These are phyloP conservation scores for Acacia melanoxylon DNA, from an alignment of 306 rosid species.

Conservation along the genomic window DNA sequence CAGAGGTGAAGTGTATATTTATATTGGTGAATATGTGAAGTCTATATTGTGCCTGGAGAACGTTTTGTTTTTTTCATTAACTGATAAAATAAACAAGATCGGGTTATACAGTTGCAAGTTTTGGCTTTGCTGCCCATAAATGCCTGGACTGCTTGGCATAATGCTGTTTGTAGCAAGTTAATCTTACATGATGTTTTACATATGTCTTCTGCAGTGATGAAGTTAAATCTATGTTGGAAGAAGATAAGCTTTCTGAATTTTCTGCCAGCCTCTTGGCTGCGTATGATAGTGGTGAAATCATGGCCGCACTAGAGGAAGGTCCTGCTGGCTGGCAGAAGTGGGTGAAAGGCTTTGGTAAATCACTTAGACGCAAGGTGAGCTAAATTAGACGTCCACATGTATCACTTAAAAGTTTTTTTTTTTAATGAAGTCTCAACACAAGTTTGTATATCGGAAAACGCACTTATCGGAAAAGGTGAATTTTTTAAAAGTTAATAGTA, in stretches of 20 bases:
- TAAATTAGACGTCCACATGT: background rate
- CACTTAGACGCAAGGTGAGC: constrained; percentile 81
- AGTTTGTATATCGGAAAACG: too few relatives aligned
- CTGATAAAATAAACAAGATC: background rate
- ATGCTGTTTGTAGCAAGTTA: background rate
- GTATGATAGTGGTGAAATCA: constrained; percentile 73
- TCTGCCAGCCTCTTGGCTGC: constrained; percentile 73
- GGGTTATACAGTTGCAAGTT: constrained; percentile 4
- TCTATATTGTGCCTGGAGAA: background rate
- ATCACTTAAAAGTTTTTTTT: background rate
- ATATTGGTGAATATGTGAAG: background rate
- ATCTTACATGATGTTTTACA: constrained; percentile 2
- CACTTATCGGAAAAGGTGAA: background rate
- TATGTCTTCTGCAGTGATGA: constrained; percentile 67
- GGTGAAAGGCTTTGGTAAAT: constrained; percentile 92
- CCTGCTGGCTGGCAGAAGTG: constrained; percentile 92
- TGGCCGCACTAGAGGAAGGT: constrained; percentile 81
- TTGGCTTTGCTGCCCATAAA: background rate
- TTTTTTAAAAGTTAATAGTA: background rate
- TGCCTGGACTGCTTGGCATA: background rate
- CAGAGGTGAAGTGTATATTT: constrained; percentile 47
- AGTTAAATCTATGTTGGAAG: constrained; percentile 66
- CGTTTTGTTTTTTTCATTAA: background rate
- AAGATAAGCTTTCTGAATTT: constrained; percentile 78
- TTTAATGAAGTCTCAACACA: background rate